Evolutionary conservation across 2,329 filamentous ascomycete genomes (phyloP).

Genomic region (Penicillium freii): DNA sequence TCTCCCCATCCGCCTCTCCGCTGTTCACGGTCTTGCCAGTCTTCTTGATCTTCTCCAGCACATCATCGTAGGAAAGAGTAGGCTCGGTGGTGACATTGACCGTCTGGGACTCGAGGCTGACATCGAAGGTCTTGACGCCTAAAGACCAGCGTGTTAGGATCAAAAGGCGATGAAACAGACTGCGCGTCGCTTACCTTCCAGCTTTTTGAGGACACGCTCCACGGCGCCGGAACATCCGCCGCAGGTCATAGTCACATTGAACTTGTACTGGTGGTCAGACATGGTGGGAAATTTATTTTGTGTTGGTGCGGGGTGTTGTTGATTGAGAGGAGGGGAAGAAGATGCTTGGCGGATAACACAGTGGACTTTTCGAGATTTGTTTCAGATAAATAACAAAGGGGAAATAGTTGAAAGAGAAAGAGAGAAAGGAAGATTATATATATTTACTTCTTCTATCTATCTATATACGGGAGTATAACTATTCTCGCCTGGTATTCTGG

Average conservation of each 20-base stretch:
- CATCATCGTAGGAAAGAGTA: conserved; percentile 71
- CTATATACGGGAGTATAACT: background rate
- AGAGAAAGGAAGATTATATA: background rate
- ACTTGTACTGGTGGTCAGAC: conserved; percentile 88
- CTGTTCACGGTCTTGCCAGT: conserved; percentile 89
- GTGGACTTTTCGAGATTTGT: background rate
- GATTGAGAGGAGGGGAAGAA: background rate
- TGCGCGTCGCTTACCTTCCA: conserved; percentile 66
- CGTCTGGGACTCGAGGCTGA: conserved; percentile 81
- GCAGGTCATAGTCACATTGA: conserved; percentile 92
- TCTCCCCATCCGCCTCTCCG: conserved; percentile 46
- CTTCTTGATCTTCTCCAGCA: conserved; percentile 87
- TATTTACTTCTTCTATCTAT: background rate
- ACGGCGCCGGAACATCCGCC: conserved; percentile 94
- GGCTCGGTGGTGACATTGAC: conserved; percentile 72
- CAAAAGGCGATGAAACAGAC: background rate
- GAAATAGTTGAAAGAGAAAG: background rate
- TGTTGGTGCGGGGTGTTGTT: background rate
- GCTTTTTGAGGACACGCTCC: conserved; percentile 85
- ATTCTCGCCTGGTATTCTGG: background rate
- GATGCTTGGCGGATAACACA: background rate
- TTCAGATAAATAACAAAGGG: background rate
- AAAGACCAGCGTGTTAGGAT: background rate
- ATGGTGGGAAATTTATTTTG: conserved; percentile 48
- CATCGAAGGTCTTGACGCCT: conserved; percentile 85